These are phyloP conservation scores for Malus hybrid DNA, from an alignment of 331 rosid genomes.

Conservation along the genomic window DNA sequence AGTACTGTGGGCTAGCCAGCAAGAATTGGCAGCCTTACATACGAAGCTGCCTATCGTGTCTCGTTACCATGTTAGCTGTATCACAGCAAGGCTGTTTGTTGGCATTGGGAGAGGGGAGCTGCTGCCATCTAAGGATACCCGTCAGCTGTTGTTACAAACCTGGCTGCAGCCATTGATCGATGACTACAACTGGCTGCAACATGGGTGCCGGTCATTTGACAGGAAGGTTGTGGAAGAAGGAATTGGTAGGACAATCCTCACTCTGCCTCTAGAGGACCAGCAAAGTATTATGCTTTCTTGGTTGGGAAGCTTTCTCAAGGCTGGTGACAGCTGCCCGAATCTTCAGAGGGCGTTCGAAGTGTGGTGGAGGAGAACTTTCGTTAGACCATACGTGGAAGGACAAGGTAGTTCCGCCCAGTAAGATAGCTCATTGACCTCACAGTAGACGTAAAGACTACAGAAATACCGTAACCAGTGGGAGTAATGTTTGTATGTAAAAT, in stretches of 20 bases:
- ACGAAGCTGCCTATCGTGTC: constrained; percentile 45
- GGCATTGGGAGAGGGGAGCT: constrained; percentile 85
- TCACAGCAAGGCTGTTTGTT: constrained; percentile 65
- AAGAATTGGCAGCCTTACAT: constrained; percentile 66
- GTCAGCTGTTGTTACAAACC: constrained; percentile 55
- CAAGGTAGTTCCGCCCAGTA: constrained; percentile 40
- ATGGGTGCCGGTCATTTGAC: constrained; percentile 75
- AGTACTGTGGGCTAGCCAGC: constrained; percentile 68
- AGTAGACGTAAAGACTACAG: background rate
- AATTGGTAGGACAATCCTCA: constrained; percentile 83
- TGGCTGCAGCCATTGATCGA: constrained; percentile 83
- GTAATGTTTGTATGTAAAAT: background rate
- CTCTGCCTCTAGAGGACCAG: constrained; percentile 88
- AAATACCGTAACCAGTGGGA: constrained; percentile 4
- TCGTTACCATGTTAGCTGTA: constrained; percentile 73
- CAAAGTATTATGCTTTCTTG: constrained; percentile 77
- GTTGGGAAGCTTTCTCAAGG: constrained; percentile 67
- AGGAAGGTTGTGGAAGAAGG: constrained; percentile 88
- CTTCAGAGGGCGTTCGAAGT: constrained; percentile 89
- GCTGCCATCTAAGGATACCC: constrained; percentile 64
- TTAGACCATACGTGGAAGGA: constrained; percentile 55
- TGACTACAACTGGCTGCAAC: constrained; percentile 83
- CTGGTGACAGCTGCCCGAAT: constrained; percentile 78
- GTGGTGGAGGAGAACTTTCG: constrained; percentile 90
- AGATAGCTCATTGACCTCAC: constrained; percentile 30